Evolutionary conservation across 371 early-diverging fungal species (phyloP).

Genomic region (Choanephora cucurbitarum): DNA sequence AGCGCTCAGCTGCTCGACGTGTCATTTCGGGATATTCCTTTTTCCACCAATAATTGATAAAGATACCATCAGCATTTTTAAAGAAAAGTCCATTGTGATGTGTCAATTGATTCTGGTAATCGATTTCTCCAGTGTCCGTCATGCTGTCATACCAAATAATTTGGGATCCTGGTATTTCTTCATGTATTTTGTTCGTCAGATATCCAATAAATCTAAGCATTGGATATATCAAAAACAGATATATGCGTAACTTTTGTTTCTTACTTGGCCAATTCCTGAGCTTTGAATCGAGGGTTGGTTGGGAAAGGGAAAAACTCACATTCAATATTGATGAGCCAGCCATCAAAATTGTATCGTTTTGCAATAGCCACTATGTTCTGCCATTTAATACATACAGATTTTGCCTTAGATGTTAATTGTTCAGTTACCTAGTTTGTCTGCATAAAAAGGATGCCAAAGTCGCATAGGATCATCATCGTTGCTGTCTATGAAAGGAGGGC

Average conservation of each 20-base stretch:
- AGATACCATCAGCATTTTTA: conserved; percentile 58
- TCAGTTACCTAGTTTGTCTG: conserved; percentile 56
- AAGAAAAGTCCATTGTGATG: conserved; percentile 51
- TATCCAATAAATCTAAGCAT: conserved; percentile 44
- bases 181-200: conserved; percentile 49
- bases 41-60: conserved; percentile 70
- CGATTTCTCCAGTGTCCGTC: conserved; percentile 42
- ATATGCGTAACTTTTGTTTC: background rate
- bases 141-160: conserved; percentile 68
- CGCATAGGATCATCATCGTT: conserved; percentile 12
- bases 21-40: conserved; percentile 35
- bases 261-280: conserved; percentile 34
- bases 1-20: conserved; percentile 28
- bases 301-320: conserved; percentile 39
- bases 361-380: conserved; percentile 53
- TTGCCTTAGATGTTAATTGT: background rate
- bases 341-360: conserved; percentile 65
- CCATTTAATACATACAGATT: background rate
- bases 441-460: conserved; percentile 43
- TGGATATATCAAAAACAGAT: background rate
- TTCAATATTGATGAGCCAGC: conserved; percentile 73
- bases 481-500: conserved; percentile 14
- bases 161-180: conserved; percentile 47
- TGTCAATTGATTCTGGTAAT: conserved; percentile 63
- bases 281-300: conserved; percentile 23